A percentile compares a stretch with the other conserved stretches of the same genome.
These are phyloP conservation scores for Choanephora cucurbitarum DNA, from an alignment of 371 early-diverging fungal genomes.

Conservation along the genomic window DNA sequence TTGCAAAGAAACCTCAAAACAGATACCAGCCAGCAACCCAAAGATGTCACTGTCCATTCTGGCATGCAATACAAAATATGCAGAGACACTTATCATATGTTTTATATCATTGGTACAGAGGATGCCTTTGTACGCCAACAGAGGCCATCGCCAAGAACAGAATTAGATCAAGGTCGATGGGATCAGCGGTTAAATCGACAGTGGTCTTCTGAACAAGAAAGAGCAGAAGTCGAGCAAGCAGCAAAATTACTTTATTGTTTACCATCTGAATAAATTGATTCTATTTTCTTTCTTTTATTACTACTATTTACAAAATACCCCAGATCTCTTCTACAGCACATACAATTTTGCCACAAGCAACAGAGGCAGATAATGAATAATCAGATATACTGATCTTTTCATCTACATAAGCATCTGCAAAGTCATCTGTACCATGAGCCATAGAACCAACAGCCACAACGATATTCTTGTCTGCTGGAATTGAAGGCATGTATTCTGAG, in stretches of 20 bases:
- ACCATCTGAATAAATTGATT: slow-evolving; percentile 8
- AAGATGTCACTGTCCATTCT: slow-evolving; percentile 31
- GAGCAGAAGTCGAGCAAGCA: slow-evolving; percentile 7
- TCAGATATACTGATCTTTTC: slow-evolving; percentile 95
- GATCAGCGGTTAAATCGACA: slow-evolving; percentile 14
- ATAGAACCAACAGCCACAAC: slow-evolving; percentile 95
- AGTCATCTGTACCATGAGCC: slow-evolving; percentile 96
- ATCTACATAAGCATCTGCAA: slow-evolving; percentile 93
- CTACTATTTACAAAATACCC: slow-evolving; percentile 71
- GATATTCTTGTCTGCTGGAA: slow-evolving; percentile 80
- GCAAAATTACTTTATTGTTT: not conserved
- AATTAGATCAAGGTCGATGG: slow-evolving; percentile 3
- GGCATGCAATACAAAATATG: slow-evolving; percentile 53
- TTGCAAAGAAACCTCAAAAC: slow-evolving; percentile 20
- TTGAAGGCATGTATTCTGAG: slow-evolving; percentile 75
- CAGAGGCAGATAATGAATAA: slow-evolving; percentile 94
- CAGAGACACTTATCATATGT: slow-evolving; percentile 50
- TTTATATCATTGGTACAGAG: slow-evolving; percentile 51
- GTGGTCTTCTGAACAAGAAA: slow-evolving; percentile 14
- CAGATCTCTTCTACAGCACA: slow-evolving; percentile 87
- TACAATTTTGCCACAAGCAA: slow-evolving; percentile 91
- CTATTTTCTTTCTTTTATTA: slow-evolving; percentile 8
- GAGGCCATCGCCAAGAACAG: not conserved
- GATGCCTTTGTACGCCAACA: slow-evolving; percentile 37
- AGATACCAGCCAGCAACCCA: slow-evolving; percentile 23